Base-by-base conservation (phyloP, 306 rosid genomes). In the Prinsepia uniflora region DNA sequence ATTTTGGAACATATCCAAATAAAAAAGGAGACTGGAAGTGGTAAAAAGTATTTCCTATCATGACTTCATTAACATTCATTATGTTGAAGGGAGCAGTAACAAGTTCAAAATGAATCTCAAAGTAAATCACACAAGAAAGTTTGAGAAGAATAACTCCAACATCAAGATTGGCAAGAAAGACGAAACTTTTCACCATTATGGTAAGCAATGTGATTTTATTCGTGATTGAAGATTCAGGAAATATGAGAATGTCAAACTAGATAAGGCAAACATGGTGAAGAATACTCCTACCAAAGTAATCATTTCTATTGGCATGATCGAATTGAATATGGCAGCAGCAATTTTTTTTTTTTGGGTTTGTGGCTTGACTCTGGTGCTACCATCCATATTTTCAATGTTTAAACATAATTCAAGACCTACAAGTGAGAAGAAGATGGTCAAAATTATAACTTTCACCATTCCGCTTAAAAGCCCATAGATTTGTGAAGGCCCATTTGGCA, bases 281-380 rank as follows among this genome's bases (percentile, higher is more conserved):
- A 18, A 66, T 12, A 57, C 6, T 22, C 12, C 5, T 10, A 42
- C 8, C 20, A 41, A 45, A 22, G 55, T 8, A 20, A 46, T 71
- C 0, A 24, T 57, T 44, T 59, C 22, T 0, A 67, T 53, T 22
- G 61, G 47, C 59, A 68, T 68, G 72, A 34, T 36, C 15, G 47
- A 68, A 49, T 55, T 70, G 18, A 70, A 55, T 18, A 54, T 11
- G 65, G 6, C 24, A 19, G 49, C 13, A 15, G 13, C 20, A 8
- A 70, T 50, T 8, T 40, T 22, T 39, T 50, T 8, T 40, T 22
- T 39, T 15, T 8, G 5, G 64, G 42, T 4, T 70, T 15, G 63
- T 54, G 65, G 64, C 47, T 18, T 12, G 64, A 70, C 4, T 54
- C 52, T 54, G 14, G 65, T 3, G 74, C 74, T 42, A 70, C 52